These are phyloP conservation scores for Apiospora pterosperma DNA, from an alignment of 2,329 filamentous ascomycete species.

Conservation along the genomic window DNA sequence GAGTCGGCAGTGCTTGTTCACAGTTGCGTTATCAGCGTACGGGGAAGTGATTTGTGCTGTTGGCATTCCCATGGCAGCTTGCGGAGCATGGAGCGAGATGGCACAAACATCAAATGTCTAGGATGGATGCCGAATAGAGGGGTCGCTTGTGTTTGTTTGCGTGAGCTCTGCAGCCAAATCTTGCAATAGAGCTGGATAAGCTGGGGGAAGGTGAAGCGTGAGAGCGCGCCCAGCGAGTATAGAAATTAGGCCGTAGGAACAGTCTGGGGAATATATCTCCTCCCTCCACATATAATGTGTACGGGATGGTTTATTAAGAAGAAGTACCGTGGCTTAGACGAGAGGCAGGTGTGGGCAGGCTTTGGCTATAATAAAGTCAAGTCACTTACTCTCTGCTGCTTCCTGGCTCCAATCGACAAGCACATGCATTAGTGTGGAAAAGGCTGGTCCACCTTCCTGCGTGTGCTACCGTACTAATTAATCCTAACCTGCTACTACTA, in stretches of 20 bases:
- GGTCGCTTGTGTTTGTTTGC: neutral
- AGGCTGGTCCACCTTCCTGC: neutral
- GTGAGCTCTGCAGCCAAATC: neutral
- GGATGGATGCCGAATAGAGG: neutral
- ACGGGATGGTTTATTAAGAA: neutral
- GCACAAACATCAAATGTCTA: neutral
- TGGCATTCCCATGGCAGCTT: neutral
- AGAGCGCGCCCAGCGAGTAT: neutral
- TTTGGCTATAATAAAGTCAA: neutral
- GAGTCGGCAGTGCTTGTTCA: neutral
- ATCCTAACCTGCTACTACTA: no score
- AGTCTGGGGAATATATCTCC: neutral
- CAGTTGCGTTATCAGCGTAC: neutral
- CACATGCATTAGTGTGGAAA: constrained; percentile 4
- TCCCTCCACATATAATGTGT: no score
- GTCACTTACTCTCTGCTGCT: neutral
- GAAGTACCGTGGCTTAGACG: constrained; percentile 1
- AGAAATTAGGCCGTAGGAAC: neutral
- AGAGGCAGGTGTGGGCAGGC: neutral
- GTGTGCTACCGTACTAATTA: no score
- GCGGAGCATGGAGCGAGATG: neutral
- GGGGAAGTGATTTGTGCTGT: neutral
- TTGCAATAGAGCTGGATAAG: neutral
- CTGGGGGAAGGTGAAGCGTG: neutral
- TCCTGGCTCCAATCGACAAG: neutral